Evolutionary conservation across 164 flowering plant genomes (phyloP).

Genomic region (Piper longum): DNA sequence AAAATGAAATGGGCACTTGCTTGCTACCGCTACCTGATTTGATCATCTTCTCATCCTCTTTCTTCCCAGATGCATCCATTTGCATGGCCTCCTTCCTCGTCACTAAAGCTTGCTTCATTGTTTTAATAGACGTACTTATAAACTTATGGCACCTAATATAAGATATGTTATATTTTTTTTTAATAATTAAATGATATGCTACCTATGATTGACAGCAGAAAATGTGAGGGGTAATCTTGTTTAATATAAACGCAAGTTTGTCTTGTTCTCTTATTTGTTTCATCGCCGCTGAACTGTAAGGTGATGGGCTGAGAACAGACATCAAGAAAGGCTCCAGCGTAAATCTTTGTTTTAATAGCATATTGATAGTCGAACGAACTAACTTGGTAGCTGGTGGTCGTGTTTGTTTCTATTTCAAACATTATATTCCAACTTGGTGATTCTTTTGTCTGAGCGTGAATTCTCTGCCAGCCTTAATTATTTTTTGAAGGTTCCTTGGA

Average conservation of each 20-base stretch:
- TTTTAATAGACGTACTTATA: no score
- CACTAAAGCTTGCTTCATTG: background rate
- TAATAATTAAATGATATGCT: no score
- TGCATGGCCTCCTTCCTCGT: background rate
- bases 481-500: no score
- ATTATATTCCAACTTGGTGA: no score
- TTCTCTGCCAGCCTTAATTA: no score
- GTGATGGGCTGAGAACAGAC: no score
- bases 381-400: no score
- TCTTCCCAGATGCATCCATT: background rate
- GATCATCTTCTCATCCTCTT: background rate
- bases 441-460: no score
- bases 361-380: no score
- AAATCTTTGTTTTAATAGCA: no score
- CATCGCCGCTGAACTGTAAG: background rate
- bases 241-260: background rate
- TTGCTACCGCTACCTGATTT: background rate
- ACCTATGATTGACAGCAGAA: background rate
- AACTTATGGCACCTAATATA: background rate
- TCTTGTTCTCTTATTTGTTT: background rate
- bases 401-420: no score
- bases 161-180: background rate
- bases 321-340: no score
- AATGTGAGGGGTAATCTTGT: background rate
- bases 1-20: constrained; percentile 7